phyloP scores from a whole-genome alignment of 1,139 yeast species.

The Protomyces arabidopsidicola region DNA sequence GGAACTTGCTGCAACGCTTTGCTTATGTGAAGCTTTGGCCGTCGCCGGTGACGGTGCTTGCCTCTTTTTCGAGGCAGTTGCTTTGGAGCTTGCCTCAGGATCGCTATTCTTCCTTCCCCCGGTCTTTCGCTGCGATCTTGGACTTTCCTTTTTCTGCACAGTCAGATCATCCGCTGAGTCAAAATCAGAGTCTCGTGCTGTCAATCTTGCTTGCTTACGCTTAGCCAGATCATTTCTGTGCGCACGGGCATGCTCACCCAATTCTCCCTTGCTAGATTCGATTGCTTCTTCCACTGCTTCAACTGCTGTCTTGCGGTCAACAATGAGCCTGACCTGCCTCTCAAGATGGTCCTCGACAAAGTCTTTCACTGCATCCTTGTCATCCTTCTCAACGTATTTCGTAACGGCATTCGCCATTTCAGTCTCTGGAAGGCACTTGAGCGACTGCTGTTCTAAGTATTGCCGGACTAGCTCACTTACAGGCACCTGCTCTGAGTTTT shows the following conservation, averaged over 20 bases:
- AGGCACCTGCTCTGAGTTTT: conserved; percentile 42
- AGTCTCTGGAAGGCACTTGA: conserved; percentile 67
- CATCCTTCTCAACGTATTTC: conserved; percentile 74
- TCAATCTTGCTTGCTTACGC: neutral
- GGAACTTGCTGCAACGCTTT: neutral
- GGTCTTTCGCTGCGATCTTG: neutral
- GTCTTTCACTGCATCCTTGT: conserved; percentile 61
- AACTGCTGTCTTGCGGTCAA: conserved; percentile 42
- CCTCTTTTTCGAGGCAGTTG: neutral
- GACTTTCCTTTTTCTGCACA: neutral
- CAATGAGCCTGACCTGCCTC: conserved; percentile 56
- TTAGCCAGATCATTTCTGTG: neutral
- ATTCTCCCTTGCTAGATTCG: conserved; percentile 33
- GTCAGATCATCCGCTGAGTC: conserved; percentile 8
- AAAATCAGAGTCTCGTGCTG: conserved; percentile 10
- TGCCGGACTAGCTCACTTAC: conserved; percentile 60
- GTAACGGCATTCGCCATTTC: conserved; percentile 73
- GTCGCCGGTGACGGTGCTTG: neutral
- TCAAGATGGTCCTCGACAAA: conserved; percentile 62
- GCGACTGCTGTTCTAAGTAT: conserved; percentile 56
- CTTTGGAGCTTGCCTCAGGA: neutral
- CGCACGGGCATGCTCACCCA: conserved; percentile 5
- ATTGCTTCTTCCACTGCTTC: conserved; percentile 40
- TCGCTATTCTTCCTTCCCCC: neutral
- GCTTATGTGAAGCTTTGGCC: neutral